These are phyloP conservation scores for Metschnikowia rubicola DNA, from an alignment of 805 yeast species.

Conservation along the genomic window DNA sequence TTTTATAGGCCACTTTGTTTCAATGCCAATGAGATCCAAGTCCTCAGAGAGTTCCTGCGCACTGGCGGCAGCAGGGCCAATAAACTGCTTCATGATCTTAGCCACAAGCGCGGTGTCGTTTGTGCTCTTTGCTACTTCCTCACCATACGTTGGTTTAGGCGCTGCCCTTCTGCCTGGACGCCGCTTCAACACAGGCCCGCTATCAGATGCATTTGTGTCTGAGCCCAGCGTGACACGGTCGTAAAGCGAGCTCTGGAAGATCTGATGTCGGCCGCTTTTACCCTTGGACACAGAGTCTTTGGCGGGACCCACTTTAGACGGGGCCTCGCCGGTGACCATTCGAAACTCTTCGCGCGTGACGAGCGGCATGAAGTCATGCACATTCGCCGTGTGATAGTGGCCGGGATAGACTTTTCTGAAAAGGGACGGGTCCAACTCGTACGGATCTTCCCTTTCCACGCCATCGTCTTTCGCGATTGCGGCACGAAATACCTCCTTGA, in stretches of 20 bases:
- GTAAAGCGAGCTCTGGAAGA: constrained; percentile 39
- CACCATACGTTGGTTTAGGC: constrained; percentile 16
- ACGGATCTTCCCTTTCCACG: constrained; percentile 3
- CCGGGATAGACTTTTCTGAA: constrained; percentile 11
- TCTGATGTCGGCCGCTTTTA: constrained; percentile 33
- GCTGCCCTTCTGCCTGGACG: constrained; percentile 40
- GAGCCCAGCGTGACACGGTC: constrained; percentile 39
- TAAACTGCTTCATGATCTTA: constrained; percentile 41
- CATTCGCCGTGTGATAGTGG: constrained; percentile 17
- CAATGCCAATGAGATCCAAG: constrained; percentile 34
- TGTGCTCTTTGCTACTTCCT: constrained; percentile 19
- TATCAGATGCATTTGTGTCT: constrained; percentile 29
- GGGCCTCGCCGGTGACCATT: constrained; percentile 38
- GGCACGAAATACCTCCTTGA: constrained; percentile 26
- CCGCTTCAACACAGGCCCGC: constrained; percentile 21
- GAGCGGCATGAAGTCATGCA: constrained; percentile 43
- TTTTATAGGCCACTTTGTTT: constrained; percentile 33
- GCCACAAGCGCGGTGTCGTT: constrained; percentile 39
- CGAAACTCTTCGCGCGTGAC: constrained; percentile 36
- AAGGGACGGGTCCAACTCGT: constrained; percentile 9
- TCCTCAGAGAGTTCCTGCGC: constrained; percentile 34
- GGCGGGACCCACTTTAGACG: constrained; percentile 21
- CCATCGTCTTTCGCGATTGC: constrained; percentile 15
- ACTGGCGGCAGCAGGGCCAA: constrained; percentile 36
- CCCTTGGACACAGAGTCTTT: constrained; percentile 18